Evolutionary conservation across 257 asterid species (phyloP).

Genomic region (Thymus mandschuricus): DNA sequence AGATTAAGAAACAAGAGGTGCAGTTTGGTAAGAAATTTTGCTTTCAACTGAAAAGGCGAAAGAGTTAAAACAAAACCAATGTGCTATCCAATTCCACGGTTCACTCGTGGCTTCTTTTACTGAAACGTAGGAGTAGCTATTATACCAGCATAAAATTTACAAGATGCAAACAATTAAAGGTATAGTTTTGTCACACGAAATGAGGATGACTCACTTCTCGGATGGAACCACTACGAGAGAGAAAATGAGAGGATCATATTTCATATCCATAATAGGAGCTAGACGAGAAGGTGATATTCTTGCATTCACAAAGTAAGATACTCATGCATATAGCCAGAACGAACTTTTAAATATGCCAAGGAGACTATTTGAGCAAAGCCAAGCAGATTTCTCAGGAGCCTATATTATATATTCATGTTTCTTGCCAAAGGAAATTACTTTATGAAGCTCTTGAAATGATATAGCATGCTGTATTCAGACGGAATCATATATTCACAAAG

Average conservation of each 20-base stretch:
- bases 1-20: neutral
- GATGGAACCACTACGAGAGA: neutral
- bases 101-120: neutral
- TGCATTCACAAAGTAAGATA: neutral
- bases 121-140: neutral
- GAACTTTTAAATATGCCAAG: neutral
- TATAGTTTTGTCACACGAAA: neutral
- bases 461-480: neutral
- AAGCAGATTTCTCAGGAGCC: slow-evolving; percentile 3
- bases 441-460: slow-evolving; percentile 6
- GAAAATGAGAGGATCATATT: neutral
- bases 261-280: neutral
- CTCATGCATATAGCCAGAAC: neutral
- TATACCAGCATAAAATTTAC: neutral
- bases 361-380: neutral
- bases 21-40: neutral
- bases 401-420: neutral
- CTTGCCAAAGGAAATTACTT: neutral
- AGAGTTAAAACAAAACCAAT: neutral
- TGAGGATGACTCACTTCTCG: neutral
- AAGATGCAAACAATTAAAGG: no score
- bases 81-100: neutral
- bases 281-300: neutral
- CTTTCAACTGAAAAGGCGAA: no score
- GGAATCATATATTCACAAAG: neutral